A percentile compares a stretch with the other conserved stretches of the same genome.
These are phyloP conservation scores for Saturnispora quitensis DNA, from an alignment of 805 yeast species.

Conservation along the genomic window DNA sequence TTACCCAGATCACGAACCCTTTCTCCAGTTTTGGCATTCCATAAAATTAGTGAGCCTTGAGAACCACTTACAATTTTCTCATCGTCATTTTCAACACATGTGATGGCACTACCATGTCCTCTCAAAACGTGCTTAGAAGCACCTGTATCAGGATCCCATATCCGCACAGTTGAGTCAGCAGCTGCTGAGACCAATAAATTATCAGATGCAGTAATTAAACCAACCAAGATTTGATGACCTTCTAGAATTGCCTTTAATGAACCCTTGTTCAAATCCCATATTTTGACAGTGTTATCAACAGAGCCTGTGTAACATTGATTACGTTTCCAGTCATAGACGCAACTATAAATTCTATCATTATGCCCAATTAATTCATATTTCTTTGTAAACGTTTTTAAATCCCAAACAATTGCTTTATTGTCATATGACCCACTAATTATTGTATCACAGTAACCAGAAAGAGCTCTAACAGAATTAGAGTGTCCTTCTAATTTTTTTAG, in stretches of 20 bases:
- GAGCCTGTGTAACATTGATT: conserved; percentile 85
- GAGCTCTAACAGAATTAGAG: conserved; percentile 73
- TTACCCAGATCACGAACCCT: conserved; percentile 63
- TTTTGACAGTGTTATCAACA: conserved; percentile 77
- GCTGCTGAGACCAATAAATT: conserved; percentile 86
- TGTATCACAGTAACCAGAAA: conserved; percentile 76
- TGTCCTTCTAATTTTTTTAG: conserved; percentile 68
- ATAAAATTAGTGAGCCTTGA: conserved; percentile 75
- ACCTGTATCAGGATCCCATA: conserved; percentile 85
- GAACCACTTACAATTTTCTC: conserved; percentile 82
- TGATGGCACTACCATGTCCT: conserved; percentile 81
- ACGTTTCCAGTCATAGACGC: conserved; percentile 67
- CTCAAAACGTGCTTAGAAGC: conserved; percentile 57
- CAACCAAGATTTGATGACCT: conserved; percentile 88
- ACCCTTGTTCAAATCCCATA: conserved; percentile 85
- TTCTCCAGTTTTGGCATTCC: conserved; percentile 75
- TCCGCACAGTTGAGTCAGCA: conserved; percentile 84
- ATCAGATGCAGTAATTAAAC: conserved; percentile 68
- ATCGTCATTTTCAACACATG: conserved; percentile 88
- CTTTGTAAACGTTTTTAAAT: conserved; percentile 64
- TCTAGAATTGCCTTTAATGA: conserved; percentile 57
- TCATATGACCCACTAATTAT: conserved; percentile 90
- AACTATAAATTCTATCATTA: conserved; percentile 80
- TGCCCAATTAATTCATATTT: conserved; percentile 73
- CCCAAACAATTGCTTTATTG: conserved; percentile 88